Evolutionary conservation across 768 basidiomycete genomes (phyloP).

Genomic region (Basidioascus undulatus): DNA sequence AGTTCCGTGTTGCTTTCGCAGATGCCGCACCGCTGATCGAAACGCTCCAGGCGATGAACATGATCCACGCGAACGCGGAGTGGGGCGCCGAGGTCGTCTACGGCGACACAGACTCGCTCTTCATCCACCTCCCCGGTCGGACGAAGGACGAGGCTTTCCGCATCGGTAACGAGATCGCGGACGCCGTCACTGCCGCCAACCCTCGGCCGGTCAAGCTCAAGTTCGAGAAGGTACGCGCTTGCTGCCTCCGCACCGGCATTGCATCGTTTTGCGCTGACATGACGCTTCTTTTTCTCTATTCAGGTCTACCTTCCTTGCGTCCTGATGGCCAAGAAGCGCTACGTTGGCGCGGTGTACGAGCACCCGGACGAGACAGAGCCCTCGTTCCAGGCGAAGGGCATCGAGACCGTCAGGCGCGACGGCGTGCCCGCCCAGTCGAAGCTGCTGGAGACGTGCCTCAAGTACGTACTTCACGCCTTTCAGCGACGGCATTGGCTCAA

Average conservation of each 20-base stretch:
- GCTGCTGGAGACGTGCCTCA: slow-evolving; percentile 71
- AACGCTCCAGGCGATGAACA: slow-evolving; percentile 40
- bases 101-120: slow-evolving; percentile 91
- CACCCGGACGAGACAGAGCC: slow-evolving; percentile 51
- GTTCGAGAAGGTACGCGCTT: slow-evolving; percentile 61
- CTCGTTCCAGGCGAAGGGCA: slow-evolving; percentile 74
- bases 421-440: slow-evolving; percentile 75
- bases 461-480: slow-evolving; percentile 20
- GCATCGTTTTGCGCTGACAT: background rate
- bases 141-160: slow-evolving; percentile 83
- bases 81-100: slow-evolving; percentile 91
- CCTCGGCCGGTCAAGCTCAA: slow-evolving; percentile 84
- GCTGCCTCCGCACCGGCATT: background rate
- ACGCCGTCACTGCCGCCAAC: slow-evolving; percentile 59
- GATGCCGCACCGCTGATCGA: background rate
- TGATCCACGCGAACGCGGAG: slow-evolving; percentile 47
- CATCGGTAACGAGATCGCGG: slow-evolving; percentile 80
- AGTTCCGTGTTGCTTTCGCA: slow-evolving; percentile 4
- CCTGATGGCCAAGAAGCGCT: slow-evolving; percentile 93
- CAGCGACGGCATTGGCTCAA: slow-evolving; percentile 1
- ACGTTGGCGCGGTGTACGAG: slow-evolving; percentile 93
- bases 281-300: background rate
- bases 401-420: slow-evolving; percentile 85
- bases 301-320: slow-evolving; percentile 88
- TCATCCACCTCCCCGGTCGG: slow-evolving; percentile 69